A percentile compares a stretch with the other conserved stretches of the same genome.
Evolutionary conservation across 495 filamentous ascomycete species (phyloP).

Genomic region (Xylaria longipes): DNA sequence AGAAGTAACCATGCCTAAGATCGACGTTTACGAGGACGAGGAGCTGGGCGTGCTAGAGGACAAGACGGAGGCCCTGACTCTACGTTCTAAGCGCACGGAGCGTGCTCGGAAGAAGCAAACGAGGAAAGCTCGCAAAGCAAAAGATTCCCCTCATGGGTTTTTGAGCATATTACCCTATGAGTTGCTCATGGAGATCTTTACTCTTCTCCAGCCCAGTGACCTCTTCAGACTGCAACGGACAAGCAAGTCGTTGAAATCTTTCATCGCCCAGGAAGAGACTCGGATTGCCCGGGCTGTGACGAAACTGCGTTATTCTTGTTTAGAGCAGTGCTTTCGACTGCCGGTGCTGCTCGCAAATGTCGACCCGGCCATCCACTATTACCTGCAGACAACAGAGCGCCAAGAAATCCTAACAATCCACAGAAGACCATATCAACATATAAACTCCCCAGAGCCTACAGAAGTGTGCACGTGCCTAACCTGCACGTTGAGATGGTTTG

Average conservation of each 20-base stretch:
- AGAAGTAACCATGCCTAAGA: constrained; percentile 27
- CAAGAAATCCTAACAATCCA: constrained; percentile 46
- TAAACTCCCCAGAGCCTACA: constrained; percentile 45
- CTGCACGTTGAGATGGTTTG: constrained; percentile 60
- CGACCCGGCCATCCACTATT: constrained; percentile 40
- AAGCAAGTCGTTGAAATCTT: constrained; percentile 41
- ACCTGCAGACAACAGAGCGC: constrained; percentile 46
- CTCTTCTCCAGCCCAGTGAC: constrained; percentile 53
- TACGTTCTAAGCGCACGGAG: constrained; percentile 58
- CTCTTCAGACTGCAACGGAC: constrained; percentile 49
- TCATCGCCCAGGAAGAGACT: constrained; percentile 49
- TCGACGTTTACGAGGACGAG: constrained; percentile 30
- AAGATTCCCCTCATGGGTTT: constrained; percentile 31
- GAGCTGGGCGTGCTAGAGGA: constrained; percentile 37
- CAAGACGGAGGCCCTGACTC: constrained; percentile 42
- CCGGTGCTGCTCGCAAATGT: constrained; percentile 52
- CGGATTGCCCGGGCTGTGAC: constrained; percentile 49
- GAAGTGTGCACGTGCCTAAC: constrained; percentile 59
- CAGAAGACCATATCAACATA: constrained; percentile 56
- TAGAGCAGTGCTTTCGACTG: constrained; percentile 55
- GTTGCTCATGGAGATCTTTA: constrained; percentile 52
- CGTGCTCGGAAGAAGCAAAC: constrained; percentile 51
- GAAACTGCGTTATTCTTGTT: constrained; percentile 50
- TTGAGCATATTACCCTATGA: constrained; percentile 55
- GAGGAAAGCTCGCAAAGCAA: constrained; percentile 40